A percentile compares a stretch with the other conserved stretches of the same genome.
phyloP scores from a whole-genome alignment of 192 early-diverging fungal species.

The Paraglomus brasilianum region DNA sequence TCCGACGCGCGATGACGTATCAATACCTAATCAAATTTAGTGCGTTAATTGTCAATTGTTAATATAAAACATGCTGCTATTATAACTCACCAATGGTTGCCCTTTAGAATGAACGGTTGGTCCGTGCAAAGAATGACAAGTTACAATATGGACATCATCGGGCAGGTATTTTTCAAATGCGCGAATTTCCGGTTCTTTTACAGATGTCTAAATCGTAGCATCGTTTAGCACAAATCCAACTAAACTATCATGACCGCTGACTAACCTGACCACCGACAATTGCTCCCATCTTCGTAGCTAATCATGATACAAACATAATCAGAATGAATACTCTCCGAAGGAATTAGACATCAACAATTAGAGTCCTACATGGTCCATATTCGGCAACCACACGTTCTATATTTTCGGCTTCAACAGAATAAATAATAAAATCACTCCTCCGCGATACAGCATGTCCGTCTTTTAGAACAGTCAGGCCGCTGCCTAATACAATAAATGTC shows the following conservation, averaged over 20 bases:
- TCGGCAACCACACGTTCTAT: slow-evolving; percentile 75
- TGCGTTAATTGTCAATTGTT: slow-evolving; percentile 3
- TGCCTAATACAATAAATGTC: slow-evolving; percentile 31
- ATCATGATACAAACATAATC: slow-evolving; percentile 4
- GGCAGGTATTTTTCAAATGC: slow-evolving; percentile 90
- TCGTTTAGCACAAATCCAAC: background rate
- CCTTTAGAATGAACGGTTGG: slow-evolving; percentile 80
- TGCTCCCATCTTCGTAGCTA: slow-evolving; percentile 83
- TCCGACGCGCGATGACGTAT: slow-evolving; percentile 75
- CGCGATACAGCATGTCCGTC: slow-evolving; percentile 88
- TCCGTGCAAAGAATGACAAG: slow-evolving; percentile 95
- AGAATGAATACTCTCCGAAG: background rate
- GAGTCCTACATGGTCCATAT: slow-evolving; percentile 75
- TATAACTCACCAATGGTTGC: slow-evolving; percentile 68
- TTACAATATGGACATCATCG: slow-evolving; percentile 88
- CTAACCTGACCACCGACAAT: slow-evolving; percentile 83
- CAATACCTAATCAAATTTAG: slow-evolving; percentile 49
- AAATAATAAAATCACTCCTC: slow-evolving; percentile 86
- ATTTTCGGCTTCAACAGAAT: slow-evolving; percentile 91
- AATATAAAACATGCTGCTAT: background rate
- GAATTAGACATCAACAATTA: slow-evolving; percentile 5
- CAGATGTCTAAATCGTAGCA: slow-evolving; percentile 68
- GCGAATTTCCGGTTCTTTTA: slow-evolving; percentile 90
- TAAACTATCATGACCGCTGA: background rate
- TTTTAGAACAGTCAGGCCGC: slow-evolving; percentile 58